These are phyloP conservation scores for Pseudogymnoascus sp. DNA, from an alignment of 2,329 filamentous ascomycete species.

Conservation along the genomic window DNA sequence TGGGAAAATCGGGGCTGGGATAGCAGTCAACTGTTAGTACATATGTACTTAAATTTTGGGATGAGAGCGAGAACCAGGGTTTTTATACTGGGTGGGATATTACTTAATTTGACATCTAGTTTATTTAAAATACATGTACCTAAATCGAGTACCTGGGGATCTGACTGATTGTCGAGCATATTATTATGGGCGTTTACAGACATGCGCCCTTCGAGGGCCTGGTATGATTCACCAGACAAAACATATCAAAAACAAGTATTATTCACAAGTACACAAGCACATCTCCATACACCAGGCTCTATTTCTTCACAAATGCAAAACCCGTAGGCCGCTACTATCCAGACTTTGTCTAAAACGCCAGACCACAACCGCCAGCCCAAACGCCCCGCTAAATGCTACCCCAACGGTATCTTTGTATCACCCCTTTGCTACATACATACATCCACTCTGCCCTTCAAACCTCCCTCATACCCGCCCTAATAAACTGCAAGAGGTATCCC, in stretches of 20 bases:
- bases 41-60: neutral
- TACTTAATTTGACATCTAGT: neutral
- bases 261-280: neutral
- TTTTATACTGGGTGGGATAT: neutral
- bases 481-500: slow-evolving; percentile 1
- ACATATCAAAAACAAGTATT: neutral
- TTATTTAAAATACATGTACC: neutral
- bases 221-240: neutral
- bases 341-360: slow-evolving; percentile 7
- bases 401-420: neutral
- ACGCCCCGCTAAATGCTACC: slow-evolving; percentile 6
- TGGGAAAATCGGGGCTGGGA: neutral
- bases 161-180: neutral
- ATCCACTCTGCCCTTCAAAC: neutral
- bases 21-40: neutral
- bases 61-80: neutral
- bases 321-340: slow-evolving; percentile 7
- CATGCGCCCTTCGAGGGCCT: too few relatives aligned
- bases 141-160: neutral
- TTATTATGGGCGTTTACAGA: neutral
- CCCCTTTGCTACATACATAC: slow-evolving; percentile 3
- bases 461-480: neutral
- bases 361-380: slow-evolving; percentile 6
- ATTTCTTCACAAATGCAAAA: slow-evolving; percentile 2
- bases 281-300: neutral